Evolutionary conservation across 306 rosid species (phyloP), one percentile per base, ranked within the genome.

Genomic region (Morella rubra): DNA sequence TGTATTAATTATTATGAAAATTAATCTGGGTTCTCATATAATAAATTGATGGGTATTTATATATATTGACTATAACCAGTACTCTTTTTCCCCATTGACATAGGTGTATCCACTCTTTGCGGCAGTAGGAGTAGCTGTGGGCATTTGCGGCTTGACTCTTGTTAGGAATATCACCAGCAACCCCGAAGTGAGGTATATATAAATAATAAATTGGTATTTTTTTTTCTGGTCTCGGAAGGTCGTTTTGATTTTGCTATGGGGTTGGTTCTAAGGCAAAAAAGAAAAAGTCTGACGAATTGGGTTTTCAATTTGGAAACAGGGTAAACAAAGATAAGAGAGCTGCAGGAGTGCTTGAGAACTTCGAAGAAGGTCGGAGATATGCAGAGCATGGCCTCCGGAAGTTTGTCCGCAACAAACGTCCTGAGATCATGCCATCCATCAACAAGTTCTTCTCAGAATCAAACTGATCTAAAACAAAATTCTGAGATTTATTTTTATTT

Each of bases 71-170:
- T 45, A 0, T 0, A 45, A 5, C 10, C 49, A 5, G 49, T 9
- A 45, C 49, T 45, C 49, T 45, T 54, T 69, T 37, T 53, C 45
- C 52, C 60, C 4, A 47, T 13, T 55, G 51, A 65, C 61, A 73
- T 73, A 95, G 98, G 98, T 92, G 5, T 95, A 86, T 80, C 98
- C 98, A 4, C 92, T 95, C 69, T 88, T 92, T 61, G 96, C 92
- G 8, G 42, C 97, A 0, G 89, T 85, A 44, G 96, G 97, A n/a
- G 84, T 80, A 7, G 97, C 96, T 64, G 93, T 95, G 72, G 93
- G 93, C 60, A 83, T 95, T 72, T 95, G 98, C 51, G 96, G 77
- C 7, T 84, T 90, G 93, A 97, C 92, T 73, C 97, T 95, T 46
- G 50, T 92, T 8, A 89, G 98, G 82, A 95, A 95, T 49, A 89